These are phyloP conservation scores for Aspergillus bombycis DNA, from an alignment of 2,329 filamentous ascomycete genomes.

Conservation along the genomic window DNA sequence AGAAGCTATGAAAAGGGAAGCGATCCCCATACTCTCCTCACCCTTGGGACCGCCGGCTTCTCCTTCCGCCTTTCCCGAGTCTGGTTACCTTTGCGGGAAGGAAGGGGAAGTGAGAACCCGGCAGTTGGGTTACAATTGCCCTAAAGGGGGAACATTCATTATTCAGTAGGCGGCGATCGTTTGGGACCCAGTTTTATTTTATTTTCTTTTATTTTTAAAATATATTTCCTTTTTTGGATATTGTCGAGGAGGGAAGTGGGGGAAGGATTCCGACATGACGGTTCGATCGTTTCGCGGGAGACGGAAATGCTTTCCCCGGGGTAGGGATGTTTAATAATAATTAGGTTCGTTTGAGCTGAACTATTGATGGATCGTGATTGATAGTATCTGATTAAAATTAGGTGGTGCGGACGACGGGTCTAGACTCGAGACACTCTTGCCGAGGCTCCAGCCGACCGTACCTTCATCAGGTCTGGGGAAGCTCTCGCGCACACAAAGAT, in stretches of 20 bases:
- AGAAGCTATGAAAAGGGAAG: not conserved
- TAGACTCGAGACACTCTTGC: not conserved
- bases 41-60: slow-evolving; percentile 9
- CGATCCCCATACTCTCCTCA: slow-evolving; percentile 12
- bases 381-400: slow-evolving; percentile 4
- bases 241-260: slow-evolving; percentile 6
- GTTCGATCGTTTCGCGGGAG: slow-evolving; percentile 18
- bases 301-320: slow-evolving; percentile 1
- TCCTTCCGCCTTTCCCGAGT: slow-evolving; percentile 12
- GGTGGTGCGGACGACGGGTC: not conserved
- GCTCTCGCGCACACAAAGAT: not conserved
- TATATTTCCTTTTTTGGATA: not conserved
- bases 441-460: not conserved
- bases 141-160: not conserved
- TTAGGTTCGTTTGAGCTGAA: not conserved
- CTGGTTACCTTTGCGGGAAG: not conserved
- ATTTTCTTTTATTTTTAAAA: not conserved
- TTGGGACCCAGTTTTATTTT: not conserved
- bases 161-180: not conserved
- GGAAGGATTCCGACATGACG: slow-evolving; percentile 18
- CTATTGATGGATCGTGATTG: slow-evolving; percentile 13
- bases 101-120: not conserved
- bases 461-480: not conserved
- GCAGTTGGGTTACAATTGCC: slow-evolving; percentile 1
- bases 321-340: slow-evolving; percentile 1